A percentile compares a stretch with the other conserved stretches of the same genome.
These are phyloP conservation scores for Pichia nakasei DNA, from an alignment of 805 yeast species.

Conservation along the genomic window DNA sequence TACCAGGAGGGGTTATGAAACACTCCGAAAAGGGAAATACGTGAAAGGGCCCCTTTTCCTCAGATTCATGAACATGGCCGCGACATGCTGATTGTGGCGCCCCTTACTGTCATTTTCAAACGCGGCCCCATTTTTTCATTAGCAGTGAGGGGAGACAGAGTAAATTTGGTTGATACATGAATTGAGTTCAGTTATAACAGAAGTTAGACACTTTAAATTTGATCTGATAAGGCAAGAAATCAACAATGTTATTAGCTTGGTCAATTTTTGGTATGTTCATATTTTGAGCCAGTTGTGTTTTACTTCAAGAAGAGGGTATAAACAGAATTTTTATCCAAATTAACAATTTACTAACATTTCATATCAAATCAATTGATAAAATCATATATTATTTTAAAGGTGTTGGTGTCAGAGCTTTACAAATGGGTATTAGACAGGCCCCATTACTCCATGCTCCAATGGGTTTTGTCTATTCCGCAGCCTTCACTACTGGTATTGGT, in stretches of 20 bases:
- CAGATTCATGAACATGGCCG: neutral
- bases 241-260: conserved; percentile 28
- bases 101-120: neutral
- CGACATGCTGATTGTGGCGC: neutral
- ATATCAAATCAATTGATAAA: neutral
- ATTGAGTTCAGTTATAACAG: too few species aligned
- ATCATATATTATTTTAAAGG: conserved; percentile 20
- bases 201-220: neutral
- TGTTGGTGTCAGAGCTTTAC: conserved; percentile 35
- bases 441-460: conserved; percentile 30
- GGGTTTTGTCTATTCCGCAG: conserved; percentile 37
- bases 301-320: too few species aligned
- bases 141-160: neutral
- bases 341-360: neutral
- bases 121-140: neutral
- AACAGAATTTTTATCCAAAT: neutral
- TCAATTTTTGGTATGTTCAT: conserved; percentile 31
- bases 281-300: too few species aligned
- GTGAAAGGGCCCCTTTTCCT: neutral
- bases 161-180: too few species aligned
- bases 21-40: neutral
- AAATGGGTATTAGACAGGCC: conserved; percentile 34
- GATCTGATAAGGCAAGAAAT: neutral
- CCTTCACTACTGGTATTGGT: conserved; percentile 35
- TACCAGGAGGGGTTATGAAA: neutral